Evolutionary conservation across 352 stramenopile genomes (phyloP).

Genomic region (Phytophthora europaea): DNA sequence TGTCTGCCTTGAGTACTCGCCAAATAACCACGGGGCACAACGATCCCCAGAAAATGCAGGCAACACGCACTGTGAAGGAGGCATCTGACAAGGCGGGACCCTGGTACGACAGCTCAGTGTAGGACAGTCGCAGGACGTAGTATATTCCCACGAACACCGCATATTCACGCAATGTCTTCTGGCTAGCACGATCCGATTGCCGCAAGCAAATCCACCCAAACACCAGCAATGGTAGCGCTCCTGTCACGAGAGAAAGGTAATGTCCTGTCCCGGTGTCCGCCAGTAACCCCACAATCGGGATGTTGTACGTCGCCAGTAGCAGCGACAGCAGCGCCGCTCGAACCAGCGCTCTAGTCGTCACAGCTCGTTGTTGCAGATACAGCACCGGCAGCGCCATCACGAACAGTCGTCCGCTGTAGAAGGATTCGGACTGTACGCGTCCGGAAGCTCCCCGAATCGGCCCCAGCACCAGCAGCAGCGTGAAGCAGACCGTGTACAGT

Average conservation of each 20-base stretch:
- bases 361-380: constrained; percentile 71
- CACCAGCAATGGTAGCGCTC: constrained; percentile 48
- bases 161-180: constrained; percentile 66
- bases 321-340: constrained; percentile 55
- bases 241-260: constrained; percentile 51
- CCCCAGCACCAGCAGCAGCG: constrained; percentile 25
- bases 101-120: constrained; percentile 51
- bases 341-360: constrained; percentile 59
- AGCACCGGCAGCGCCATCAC: constrained; percentile 72
- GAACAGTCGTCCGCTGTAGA: constrained; percentile 70
- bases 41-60: constrained; percentile 57
- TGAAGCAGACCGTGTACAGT: constrained; percentile 44
- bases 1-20: constrained; percentile 78
- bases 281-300: constrained; percentile 61
- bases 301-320: constrained; percentile 60
- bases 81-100: constrained; percentile 30
- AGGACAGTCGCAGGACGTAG: constrained; percentile 48
- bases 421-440: constrained; percentile 46
- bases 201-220: constrained; percentile 58
- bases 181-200: constrained; percentile 55
- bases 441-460: constrained; percentile 12
- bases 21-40: constrained; percentile 75
- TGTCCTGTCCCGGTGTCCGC: constrained; percentile 25
- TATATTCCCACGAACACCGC: constrained; percentile 59
- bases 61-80: constrained; percentile 46